Percentiles rank a stretch among this genome's conserved stretches.
phyloP scores from a whole-genome alignment of 495 filamentous ascomycete genomes.

The Saxophila tyrrhenica region DNA sequence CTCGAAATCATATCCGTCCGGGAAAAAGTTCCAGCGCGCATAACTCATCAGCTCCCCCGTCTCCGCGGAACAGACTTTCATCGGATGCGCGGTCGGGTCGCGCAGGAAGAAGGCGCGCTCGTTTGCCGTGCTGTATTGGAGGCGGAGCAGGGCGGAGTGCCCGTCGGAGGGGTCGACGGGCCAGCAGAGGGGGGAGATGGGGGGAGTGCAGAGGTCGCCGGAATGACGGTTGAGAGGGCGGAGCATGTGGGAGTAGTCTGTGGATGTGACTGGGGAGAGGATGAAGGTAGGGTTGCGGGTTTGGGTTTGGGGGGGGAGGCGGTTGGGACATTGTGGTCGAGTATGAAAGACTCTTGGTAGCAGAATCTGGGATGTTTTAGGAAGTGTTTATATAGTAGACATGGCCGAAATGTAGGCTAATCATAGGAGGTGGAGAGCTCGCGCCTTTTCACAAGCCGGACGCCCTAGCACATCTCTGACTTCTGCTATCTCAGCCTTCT shows the following conservation, averaged over 20 bases:
- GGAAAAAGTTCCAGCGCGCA: conserved; percentile 4
- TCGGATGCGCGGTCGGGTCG: not conserved
- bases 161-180: not conserved
- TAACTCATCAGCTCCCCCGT: not conserved
- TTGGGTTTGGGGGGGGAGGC: too few relatives aligned
- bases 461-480: too few relatives aligned
- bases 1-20: conserved; percentile 1
- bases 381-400: too few relatives aligned
- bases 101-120: not conserved
- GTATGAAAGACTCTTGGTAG: too few relatives aligned
- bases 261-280: not conserved
- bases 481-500: too few relatives aligned
- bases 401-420: too few relatives aligned
- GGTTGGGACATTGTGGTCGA: too few relatives aligned
- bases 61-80: not conserved
- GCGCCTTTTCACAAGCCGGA: too few relatives aligned
- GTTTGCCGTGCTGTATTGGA: not conserved
- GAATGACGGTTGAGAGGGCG: not conserved
- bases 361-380: too few relatives aligned
- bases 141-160: not conserved
- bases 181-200: conserved; percentile 1
- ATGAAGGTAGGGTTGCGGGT: too few relatives aligned
- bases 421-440: too few relatives aligned
- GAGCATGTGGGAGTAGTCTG: conserved; percentile 1
- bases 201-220: not conserved